phyloP scores from a whole-genome alignment of 768 basidiomycete genomes.

The Tulasnella sp. region DNA sequence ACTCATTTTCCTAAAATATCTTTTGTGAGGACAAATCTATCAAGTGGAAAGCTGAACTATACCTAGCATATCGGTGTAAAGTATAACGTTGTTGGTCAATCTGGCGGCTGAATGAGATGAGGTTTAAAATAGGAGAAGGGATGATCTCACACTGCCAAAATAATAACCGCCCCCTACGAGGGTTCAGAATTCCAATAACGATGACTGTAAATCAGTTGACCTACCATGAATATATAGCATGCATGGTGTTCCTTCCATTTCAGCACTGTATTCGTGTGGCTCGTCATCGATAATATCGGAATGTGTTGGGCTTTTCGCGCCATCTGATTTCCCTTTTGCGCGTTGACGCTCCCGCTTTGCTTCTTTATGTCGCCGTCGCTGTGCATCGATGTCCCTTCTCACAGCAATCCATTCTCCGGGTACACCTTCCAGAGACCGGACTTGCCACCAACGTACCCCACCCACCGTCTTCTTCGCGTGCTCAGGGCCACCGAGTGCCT shows the following conservation, averaged over 20 bases:
- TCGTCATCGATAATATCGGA: constrained; percentile 16
- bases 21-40: constrained; percentile 47
- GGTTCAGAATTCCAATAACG: not conserved
- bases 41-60: constrained; percentile 8
- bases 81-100: constrained; percentile 50
- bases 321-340: constrained; percentile 8
- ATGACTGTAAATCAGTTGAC: constrained; percentile 1
- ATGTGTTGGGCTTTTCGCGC: not conserved
- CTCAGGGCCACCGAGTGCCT: constrained; percentile 68
- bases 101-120: constrained; percentile 11
- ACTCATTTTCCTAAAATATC: constrained; percentile 81
- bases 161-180: constrained; percentile 16
- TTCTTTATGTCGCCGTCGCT: constrained; percentile 14
- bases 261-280: constrained; percentile 19
- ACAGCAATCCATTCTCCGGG: constrained; percentile 38
- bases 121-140: not conserved
- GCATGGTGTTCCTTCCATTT: constrained; percentile 29
- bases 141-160: constrained; percentile 12
- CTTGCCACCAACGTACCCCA: constrained; percentile 97
- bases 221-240: constrained; percentile 27
- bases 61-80: constrained; percentile 40
- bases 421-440: constrained; percentile 68
- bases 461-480: constrained; percentile 60
- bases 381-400: constrained; percentile 27
- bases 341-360: constrained; percentile 25